A percentile compares a stretch with the other conserved stretches of the same genome.
Evolutionary conservation across 2,329 filamentous ascomycete genomes (phyloP).

Genomic region (Ophiostoma triangulosporum): DNA sequence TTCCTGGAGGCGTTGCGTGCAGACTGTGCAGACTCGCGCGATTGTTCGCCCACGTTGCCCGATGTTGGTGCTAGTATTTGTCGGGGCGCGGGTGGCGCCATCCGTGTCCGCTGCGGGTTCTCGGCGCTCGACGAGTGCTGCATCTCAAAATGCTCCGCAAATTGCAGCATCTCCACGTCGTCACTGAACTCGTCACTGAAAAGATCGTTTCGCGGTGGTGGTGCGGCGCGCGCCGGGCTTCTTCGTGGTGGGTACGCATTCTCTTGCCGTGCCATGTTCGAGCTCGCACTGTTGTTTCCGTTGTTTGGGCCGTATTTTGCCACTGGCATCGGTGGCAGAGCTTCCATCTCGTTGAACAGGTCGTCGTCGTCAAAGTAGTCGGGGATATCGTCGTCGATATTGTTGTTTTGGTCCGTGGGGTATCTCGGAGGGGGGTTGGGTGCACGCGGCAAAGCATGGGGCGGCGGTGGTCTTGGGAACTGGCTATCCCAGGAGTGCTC

Average conservation of each 20-base stretch:
- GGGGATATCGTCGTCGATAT: slow-evolving; percentile 2
- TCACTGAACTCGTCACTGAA: slow-evolving; percentile 21
- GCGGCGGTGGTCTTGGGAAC: not conserved
- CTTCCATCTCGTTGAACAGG: slow-evolving; percentile 8
- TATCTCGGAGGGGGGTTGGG: not conserved
- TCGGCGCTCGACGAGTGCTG: slow-evolving; percentile 19
- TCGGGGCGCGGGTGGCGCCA: slow-evolving; percentile 16
- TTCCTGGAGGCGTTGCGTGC: slow-evolving; percentile 22
- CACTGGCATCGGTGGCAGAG: not conserved
- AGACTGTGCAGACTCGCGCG: slow-evolving; percentile 24
- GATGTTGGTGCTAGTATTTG: slow-evolving; percentile 34
- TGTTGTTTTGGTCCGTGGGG: not conserved
- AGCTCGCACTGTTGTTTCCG: not conserved
- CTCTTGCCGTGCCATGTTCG: not conserved
- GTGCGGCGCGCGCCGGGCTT: not conserved
- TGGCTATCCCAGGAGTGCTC: not conserved
- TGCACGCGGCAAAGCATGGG: not conserved
- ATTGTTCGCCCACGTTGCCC: slow-evolving; percentile 26
- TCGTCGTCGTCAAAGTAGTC: slow-evolving; percentile 16
- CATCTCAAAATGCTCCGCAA: slow-evolving; percentile 37
- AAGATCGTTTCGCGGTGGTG: slow-evolving; percentile 5
- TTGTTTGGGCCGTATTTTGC: not conserved
- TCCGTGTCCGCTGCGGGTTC: slow-evolving; percentile 6
- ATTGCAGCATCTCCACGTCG: slow-evolving; percentile 33
- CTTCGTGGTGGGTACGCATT: not conserved